Percentiles rank a stretch among this genome's conserved stretches.
phyloP scores from a whole-genome alignment of 345 rosid genomes.

The Eucalyptus guilfoylei region DNA sequence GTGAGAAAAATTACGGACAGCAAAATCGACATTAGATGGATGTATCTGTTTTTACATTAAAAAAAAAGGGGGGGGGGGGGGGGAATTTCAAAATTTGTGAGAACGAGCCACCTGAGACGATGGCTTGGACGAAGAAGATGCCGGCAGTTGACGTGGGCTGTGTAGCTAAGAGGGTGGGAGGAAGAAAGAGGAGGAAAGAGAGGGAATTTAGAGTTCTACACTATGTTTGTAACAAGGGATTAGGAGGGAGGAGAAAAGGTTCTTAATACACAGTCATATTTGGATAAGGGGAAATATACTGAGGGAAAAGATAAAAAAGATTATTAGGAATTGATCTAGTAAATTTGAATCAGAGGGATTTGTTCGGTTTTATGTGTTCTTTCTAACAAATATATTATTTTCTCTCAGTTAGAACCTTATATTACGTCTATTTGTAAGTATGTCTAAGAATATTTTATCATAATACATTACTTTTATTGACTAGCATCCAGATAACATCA shows the following conservation, averaged over 20 bases:
- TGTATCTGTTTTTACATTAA: not conserved
- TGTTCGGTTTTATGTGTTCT: not conserved
- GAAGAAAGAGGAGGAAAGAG: not conserved
- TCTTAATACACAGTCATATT: not conserved
- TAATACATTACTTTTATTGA: not conserved
- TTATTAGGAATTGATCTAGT: not conserved
- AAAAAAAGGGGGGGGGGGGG: too few relatives aligned
- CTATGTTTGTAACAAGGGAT: not conserved
- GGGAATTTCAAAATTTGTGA: not conserved
- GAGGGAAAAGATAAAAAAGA: not conserved
- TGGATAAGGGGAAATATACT: not conserved
- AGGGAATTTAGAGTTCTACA: not conserved
- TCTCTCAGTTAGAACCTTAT: not conserved
- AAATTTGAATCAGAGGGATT: not conserved
- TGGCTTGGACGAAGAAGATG: not conserved
- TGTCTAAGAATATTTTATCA: not conserved
- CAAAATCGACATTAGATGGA: not conserved
- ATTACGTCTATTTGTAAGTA: not conserved
- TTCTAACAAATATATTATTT: not conserved
- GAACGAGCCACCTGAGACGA: not conserved
- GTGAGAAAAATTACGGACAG: not conserved
- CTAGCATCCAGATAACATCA: not conserved
- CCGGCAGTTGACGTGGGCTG: not conserved
- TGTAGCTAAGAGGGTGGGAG: not conserved
- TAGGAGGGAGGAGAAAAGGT: not conserved